Conservation (phyloP, 352 stramenopile species). For the Phytophthora quininea region DNA sequence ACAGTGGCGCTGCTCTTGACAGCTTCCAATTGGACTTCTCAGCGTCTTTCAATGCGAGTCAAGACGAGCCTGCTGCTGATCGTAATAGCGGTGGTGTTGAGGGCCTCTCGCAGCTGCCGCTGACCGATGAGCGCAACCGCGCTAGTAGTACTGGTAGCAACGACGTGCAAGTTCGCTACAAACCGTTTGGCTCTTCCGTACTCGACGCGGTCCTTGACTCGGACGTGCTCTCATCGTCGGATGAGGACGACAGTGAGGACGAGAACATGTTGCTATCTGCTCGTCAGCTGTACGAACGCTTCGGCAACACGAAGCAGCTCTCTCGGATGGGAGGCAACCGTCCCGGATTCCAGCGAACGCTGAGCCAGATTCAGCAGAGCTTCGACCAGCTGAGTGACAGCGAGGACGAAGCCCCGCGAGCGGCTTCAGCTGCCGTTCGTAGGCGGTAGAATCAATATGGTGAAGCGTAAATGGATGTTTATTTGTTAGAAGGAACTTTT, state of each 20-base stretch:
- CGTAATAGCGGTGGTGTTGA: constrained; percentile 3
- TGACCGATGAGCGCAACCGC: constrained; percentile 21
- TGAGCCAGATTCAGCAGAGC: constrained; percentile 65
- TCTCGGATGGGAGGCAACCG: constrained; percentile 43
- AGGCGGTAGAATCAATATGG: constrained; percentile 10
- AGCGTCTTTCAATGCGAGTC: constrained; percentile 30
- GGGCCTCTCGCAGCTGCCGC: background rate
- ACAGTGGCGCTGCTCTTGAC: constrained; percentile 24
- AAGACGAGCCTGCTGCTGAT: constrained; percentile 9
- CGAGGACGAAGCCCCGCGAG: constrained; percentile 22
- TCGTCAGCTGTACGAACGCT: constrained; percentile 46
- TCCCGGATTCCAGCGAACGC: constrained; percentile 55
- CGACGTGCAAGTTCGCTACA: constrained; percentile 30
- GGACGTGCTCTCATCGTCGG: constrained; percentile 10
- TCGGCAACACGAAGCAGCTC: constrained; percentile 58
- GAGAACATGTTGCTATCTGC: constrained; percentile 49
- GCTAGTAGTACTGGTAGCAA: constrained; percentile 27
- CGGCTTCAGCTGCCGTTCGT: constrained; percentile 8
- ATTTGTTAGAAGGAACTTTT: too few relatives aligned
- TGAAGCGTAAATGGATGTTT: background rate
- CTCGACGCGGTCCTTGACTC: constrained; percentile 26
- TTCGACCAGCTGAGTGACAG: constrained; percentile 67
- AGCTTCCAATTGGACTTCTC: constrained; percentile 39
- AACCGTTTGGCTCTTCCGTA: constrained; percentile 37
- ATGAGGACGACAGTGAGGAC: constrained; percentile 45